These are phyloP conservation scores for Penicillium sp. DNA, from an alignment of 2,329 filamentous ascomycete species.

Conservation along the genomic window DNA sequence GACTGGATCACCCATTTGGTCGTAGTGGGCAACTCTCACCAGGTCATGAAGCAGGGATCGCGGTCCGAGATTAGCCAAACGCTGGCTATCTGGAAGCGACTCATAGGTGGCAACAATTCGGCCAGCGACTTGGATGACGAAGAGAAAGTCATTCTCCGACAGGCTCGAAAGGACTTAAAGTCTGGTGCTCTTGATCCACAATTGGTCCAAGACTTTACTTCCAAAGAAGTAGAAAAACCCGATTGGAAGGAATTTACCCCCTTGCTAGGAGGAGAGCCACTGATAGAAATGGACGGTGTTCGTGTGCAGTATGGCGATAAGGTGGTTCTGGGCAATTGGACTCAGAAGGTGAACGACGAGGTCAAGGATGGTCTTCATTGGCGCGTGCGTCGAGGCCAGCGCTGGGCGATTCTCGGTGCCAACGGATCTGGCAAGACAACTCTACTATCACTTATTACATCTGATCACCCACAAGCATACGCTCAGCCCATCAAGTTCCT, in stretches of 20 bases:
- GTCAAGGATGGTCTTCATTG: conserved; percentile 69
- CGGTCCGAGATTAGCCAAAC: conserved; percentile 60
- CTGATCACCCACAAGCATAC: conserved; percentile 94
- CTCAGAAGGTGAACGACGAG: conserved; percentile 55
- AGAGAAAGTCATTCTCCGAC: neutral
- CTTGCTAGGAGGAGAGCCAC: conserved; percentile 58
- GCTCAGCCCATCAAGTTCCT: conserved; percentile 85
- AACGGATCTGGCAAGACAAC: conserved; percentile 97
- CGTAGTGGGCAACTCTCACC: conserved; percentile 67
- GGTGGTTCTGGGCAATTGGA: conserved; percentile 78
- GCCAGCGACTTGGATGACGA: neutral
- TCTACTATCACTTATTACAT: conserved; percentile 85
- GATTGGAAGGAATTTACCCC: conserved; percentile 7
- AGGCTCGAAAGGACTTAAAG: conserved; percentile 10
- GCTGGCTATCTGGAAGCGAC: conserved; percentile 31
- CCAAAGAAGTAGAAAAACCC: conserved; percentile 16
- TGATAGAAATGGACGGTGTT: conserved; percentile 87
- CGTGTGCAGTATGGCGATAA: conserved; percentile 77
- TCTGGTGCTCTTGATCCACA: conserved; percentile 25
- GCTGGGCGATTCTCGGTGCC: conserved; percentile 90
- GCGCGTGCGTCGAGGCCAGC: conserved; percentile 78
- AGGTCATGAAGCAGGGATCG: conserved; percentile 64
- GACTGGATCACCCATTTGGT: conserved; percentile 87
- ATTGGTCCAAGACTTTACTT: conserved; percentile 26
- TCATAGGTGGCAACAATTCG: conserved; percentile 1